These are phyloP conservation scores for Fagopyrum esculentum DNA, from an alignment of 148 eudicot genomes.

Conservation along the genomic window DNA sequence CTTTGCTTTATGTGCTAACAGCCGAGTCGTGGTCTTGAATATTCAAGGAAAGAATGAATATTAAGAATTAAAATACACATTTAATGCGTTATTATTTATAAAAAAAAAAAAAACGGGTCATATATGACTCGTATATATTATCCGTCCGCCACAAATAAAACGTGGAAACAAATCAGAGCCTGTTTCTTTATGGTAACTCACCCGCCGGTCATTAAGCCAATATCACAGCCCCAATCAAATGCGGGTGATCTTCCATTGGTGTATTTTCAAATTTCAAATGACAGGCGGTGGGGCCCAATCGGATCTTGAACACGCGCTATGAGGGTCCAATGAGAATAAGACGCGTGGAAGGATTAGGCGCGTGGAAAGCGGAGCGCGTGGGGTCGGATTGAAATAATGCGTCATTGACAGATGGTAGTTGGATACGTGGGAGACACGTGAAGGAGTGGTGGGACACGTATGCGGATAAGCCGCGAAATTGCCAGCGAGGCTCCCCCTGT, in stretches of 20 bases:
- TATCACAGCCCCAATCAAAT: conserved; percentile 2
- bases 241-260: background rate
- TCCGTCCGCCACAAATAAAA: conserved; percentile 15
- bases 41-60: conserved; percentile 17
- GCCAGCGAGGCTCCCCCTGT: background rate
- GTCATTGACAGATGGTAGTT: conserved; percentile 8
- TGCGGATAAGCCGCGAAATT: conserved; percentile 15
- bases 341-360: conserved; percentile 5
- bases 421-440: conserved; percentile 17
- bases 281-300: background rate
- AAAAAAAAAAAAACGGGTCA: background rate
- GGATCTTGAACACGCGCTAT: background rate
- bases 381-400: background rate
- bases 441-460: background rate
- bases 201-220: background rate
- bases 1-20: conserved; percentile 1
- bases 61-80: background rate
- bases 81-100: background rate
- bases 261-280: background rate
- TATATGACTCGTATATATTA: background rate
- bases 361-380: background rate
- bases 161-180: conserved; percentile 24
- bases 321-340: background rate
- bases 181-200: background rate
- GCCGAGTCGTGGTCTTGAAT: conserved; percentile 15